Evolutionary conservation across 2,329 filamentous ascomycete species (phyloP).

Genomic region (Hymenoscyphus linearis): DNA sequence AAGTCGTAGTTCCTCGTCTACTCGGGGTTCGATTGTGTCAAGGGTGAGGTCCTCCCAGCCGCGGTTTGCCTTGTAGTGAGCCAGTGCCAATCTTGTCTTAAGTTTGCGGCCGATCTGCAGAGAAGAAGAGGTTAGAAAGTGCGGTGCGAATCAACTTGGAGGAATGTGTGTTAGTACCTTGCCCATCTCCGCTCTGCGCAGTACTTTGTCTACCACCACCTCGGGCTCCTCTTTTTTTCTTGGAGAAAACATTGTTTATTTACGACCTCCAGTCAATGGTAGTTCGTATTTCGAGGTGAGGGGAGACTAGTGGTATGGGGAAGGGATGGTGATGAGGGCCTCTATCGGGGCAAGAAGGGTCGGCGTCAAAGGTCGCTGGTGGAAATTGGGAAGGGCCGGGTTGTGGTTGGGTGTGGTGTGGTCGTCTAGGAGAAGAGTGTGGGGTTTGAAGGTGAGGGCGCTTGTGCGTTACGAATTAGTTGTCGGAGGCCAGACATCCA

Average conservation of each 20-base stretch:
- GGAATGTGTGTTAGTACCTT: conserved; percentile 47
- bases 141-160: conserved; percentile 18
- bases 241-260: conserved; percentile 49
- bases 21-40: conserved; percentile 77
- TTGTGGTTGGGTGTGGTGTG: background rate
- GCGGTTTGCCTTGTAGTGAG: conserved; percentile 95
- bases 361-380: conserved; percentile 15
- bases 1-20: conserved; percentile 68
- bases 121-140: conserved; percentile 21
- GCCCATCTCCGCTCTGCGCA: conserved; percentile 69
- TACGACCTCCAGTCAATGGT: background rate
- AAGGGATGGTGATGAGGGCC: conserved; percentile 7
- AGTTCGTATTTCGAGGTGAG: background rate
- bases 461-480: background rate
- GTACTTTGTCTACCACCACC: conserved; percentile 61
- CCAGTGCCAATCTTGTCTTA: conserved; percentile 89
- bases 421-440: background rate
- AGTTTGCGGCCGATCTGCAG: conserved; percentile 82
- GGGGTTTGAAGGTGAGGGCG: background rate
- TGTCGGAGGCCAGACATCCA: background rate
- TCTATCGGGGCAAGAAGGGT: conserved; percentile 12
- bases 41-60: conserved; percentile 89
- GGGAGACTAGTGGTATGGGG: background rate
- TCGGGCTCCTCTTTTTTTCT: conserved; percentile 55
- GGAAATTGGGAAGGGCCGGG: background rate